Base-by-base conservation (phyloP, 306 rosid genomes). In the Malus asiatica region DNA sequence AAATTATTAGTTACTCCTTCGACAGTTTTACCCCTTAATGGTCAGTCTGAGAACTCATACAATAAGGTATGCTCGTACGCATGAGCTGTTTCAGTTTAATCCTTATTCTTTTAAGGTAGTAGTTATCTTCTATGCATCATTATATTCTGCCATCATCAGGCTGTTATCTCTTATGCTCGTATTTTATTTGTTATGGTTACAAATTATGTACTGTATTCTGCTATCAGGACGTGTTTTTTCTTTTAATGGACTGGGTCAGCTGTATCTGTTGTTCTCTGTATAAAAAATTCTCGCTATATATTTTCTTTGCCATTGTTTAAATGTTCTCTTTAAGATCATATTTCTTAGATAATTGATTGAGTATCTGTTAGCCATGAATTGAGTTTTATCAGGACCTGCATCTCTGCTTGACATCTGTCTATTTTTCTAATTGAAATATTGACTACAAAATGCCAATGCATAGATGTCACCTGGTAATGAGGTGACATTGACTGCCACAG, bases 1-100 rank as follows among this genome's bases (percentile, higher is more conserved):
- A 89, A 60, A 74, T 32, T 84, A 40, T 96, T 83, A 77, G 66
- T 78, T 63, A 79, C 93, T 74, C 76, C 90, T 74, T 78, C 88
- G 62, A 32, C 88, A 58, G 80, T 82, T 80, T 79, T 85, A 77
- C 82, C 86, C 75, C 81, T 91, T 68, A 93, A 93, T 84, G 99
- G 96, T 75, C 97, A 87, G 86, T 79, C 46, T 25, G 96, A 92
- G 79, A 87, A 81, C 76, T 76, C 82, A 76, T 45, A 76, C 84
- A 83, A 71, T 64, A 90, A 80, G 86, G 97, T 90, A 82, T 63
- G 84, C 42, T 81, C 6, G 25, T 62, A 71, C 8, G 83, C 59
- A 35, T 58, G 58, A 75, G 69, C 74, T 60, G 52, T 81, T 77
- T 74, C 62, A 63, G 29, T 66, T 64, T 51, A 44, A 13, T 48